Evolutionary conservation across 257 asterid genomes (phyloP).

Genomic region (Ligustrum vulgare): DNA sequence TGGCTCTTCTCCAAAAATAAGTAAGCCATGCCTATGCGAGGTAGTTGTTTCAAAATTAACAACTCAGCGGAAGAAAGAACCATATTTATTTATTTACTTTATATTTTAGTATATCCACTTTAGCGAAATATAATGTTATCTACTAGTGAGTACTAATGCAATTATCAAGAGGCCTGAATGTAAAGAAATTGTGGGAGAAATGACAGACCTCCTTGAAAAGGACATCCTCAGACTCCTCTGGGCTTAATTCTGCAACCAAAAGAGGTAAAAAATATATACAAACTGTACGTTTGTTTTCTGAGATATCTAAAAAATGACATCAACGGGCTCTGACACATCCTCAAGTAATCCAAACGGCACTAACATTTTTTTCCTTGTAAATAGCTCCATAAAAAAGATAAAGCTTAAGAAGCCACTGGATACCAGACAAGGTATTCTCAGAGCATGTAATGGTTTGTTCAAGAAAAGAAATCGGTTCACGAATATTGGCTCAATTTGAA

Average conservation of each 20-base stretch:
- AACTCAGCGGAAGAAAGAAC: neutral
- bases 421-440: neutral
- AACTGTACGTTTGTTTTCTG: neutral
- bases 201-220: constrained; percentile 87
- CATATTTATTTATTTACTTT: neutral
- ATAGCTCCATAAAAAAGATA: neutral
- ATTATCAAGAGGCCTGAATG: neutral
- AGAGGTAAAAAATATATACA: neutral
- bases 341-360: neutral
- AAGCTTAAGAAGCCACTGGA: neutral
- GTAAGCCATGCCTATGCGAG: constrained; percentile 90
- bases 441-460: neutral
- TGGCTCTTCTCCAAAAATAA: constrained; percentile 91
- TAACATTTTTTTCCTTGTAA: neutral
- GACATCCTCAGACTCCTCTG: constrained; percentile 96
- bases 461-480: neutral
- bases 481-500: neutral
- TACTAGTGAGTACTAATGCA: constrained; percentile 2
- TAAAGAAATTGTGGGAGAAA: constrained; percentile 20
- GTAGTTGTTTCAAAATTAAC: neutral
- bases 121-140: neutral
- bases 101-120: neutral
- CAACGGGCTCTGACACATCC: neutral
- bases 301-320: neutral
- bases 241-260: constrained; percentile 73